phyloP scores from a whole-genome alignment of 768 basidiomycete genomes.

The Hypholoma fasciculare region DNA sequence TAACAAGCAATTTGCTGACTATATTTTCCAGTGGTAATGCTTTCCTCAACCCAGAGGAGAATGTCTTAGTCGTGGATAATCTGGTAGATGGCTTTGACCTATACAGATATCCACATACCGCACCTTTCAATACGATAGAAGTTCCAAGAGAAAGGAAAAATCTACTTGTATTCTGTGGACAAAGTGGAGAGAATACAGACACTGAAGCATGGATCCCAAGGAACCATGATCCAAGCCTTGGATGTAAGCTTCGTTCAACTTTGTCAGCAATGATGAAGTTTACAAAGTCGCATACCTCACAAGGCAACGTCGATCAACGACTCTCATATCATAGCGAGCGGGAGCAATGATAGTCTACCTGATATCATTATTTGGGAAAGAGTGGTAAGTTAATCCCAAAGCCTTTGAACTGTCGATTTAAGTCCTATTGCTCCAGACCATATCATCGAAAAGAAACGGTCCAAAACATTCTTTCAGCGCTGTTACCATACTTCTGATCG shows the following conservation, averaged over 20 bases:
- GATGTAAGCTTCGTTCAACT: slow-evolving; percentile 5
- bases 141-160: slow-evolving; percentile 3
- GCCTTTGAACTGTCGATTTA: too few species aligned
- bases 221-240: slow-evolving; percentile 9
- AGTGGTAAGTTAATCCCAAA: too few species aligned
- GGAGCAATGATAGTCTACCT: not conserved
- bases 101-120: slow-evolving; percentile 1
- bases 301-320: not conserved
- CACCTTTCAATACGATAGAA: slow-evolving; percentile 1
- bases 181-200: slow-evolving; percentile 4
- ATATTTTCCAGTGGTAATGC: slow-evolving; percentile 4
- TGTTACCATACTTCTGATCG: too few species aligned
- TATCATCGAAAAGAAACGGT: too few species aligned
- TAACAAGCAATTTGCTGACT: not conserved
- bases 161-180: slow-evolving; percentile 7
- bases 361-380: not conserved
- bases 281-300: not conserved
- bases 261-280: not conserved
- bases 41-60: not conserved
- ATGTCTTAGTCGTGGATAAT: slow-evolving; percentile 12
- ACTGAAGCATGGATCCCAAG: not conserved
- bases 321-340: slow-evolving; percentile 1
- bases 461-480: too few species aligned
- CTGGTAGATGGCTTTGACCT: slow-evolving; percentile 13
- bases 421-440: too few species aligned